Percentiles rank a stretch among this genome's conserved stretches.
phyloP scores from a whole-genome alignment of 768 basidiomycete species.

The Mrakia hoshinonis region DNA sequence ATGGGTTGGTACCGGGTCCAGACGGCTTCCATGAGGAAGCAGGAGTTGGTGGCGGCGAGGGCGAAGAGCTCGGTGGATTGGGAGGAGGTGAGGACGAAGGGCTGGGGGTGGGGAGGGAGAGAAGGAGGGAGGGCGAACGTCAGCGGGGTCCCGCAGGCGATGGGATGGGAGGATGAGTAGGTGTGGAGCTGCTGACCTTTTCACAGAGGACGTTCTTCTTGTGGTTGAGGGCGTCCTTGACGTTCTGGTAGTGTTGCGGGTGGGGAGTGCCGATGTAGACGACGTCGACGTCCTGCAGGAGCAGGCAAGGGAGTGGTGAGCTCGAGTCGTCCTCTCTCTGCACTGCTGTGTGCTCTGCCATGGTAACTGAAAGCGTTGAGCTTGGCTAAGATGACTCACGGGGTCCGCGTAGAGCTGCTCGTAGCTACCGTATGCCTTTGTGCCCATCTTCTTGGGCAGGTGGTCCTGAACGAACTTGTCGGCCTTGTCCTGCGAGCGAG shows the following conservation, averaged over 20 bases:
- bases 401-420: constrained; percentile 62
- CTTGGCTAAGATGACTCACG: too few species aligned
- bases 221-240: constrained; percentile 63
- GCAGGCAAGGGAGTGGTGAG: neutral
- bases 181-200: constrained; percentile 46
- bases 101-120: constrained; percentile 38
- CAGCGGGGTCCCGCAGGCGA: neutral
- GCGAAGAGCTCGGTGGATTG: constrained; percentile 66
- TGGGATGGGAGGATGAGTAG: neutral
- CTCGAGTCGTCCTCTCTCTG: neutral
- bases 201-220: constrained; percentile 82
- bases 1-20: constrained; percentile 18
- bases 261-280: constrained; percentile 67
- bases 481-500: constrained; percentile 65
- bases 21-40: constrained; percentile 78
- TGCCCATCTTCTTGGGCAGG: constrained; percentile 47
- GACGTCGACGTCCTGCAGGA: constrained; percentile 51
- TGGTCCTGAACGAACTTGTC: constrained; percentile 55
- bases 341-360: constrained; percentile 10
- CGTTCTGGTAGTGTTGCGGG: constrained; percentile 69
- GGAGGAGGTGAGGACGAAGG: constrained; percentile 64
- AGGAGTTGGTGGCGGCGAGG: constrained; percentile 65
- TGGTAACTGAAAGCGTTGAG: neutral
- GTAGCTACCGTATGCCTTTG: constrained; percentile 67
- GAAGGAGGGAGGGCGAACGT: neutral